These are phyloP conservation scores for Tricholoma saponaceum DNA, from an alignment of 768 basidiomycete genomes.

Conservation along the genomic window DNA sequence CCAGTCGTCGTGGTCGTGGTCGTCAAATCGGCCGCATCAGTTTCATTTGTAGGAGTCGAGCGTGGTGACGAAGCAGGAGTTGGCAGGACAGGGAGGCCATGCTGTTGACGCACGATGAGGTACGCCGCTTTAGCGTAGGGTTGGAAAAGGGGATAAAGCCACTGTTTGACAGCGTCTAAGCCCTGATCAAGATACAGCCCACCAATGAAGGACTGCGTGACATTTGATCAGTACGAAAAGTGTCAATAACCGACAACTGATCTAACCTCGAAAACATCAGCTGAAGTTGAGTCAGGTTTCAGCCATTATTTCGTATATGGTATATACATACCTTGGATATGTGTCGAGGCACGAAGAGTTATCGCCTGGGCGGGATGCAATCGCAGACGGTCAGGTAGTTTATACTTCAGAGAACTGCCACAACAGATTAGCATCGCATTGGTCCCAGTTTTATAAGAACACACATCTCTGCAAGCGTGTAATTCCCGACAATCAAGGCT, in stretches of 20 bases:
- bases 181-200: slow-evolving; percentile 73
- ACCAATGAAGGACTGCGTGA: slow-evolving; percentile 67
- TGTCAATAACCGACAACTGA: neutral
- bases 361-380: slow-evolving; percentile 73
- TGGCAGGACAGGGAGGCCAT: slow-evolving; percentile 50
- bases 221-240: slow-evolving; percentile 3
- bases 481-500: slow-evolving; percentile 69
- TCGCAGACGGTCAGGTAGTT: slow-evolving; percentile 54
- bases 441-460: neutral
- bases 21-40: slow-evolving; percentile 12
- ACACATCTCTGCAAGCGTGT: slow-evolving; percentile 70
- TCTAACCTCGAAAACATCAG: slow-evolving; percentile 76
- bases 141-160: slow-evolving; percentile 59
- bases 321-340: slow-evolving; percentile 60
- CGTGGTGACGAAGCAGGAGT: slow-evolving; percentile 19
- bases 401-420: slow-evolving; percentile 59
- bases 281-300: slow-evolving; percentile 29
- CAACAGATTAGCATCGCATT: neutral
- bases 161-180: slow-evolving; percentile 46
- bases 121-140: slow-evolving; percentile 67
- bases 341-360: slow-evolving; percentile 60
- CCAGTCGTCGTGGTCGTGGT: slow-evolving; percentile 36
- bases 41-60: slow-evolving; percentile 16
- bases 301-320: slow-evolving; percentile 5
- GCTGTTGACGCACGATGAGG: slow-evolving; percentile 55